These are phyloP conservation scores for Phaeosphaeriaceae sp. DNA, from an alignment of 2,329 filamentous ascomycete genomes.

Conservation along the genomic window DNA sequence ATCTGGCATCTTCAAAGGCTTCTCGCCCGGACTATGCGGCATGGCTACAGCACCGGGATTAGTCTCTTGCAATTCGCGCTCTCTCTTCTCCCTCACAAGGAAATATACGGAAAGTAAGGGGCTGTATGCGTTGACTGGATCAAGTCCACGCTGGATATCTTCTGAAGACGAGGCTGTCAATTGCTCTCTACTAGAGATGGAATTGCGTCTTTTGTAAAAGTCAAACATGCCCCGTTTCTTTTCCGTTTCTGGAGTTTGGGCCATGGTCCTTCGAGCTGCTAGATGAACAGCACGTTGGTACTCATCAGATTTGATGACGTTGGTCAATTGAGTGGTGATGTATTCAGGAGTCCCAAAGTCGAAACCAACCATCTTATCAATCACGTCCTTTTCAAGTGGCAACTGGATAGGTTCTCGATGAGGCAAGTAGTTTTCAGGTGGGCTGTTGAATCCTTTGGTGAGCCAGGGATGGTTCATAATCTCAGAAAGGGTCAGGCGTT, in stretches of 20 bases:
- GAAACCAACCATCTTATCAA: constrained; percentile 96
- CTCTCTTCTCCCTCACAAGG: constrained; percentile 91
- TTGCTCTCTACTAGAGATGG: constrained; percentile 85
- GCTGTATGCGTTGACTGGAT: constrained; percentile 91
- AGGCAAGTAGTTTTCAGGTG: constrained; percentile 89
- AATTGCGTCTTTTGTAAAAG: constrained; percentile 95
- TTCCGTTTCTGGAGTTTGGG: constrained; percentile 63
- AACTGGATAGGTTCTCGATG: constrained; percentile 82
- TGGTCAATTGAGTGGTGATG: constrained; percentile 81
- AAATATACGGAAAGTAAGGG: constrained; percentile 95
- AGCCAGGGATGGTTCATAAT: constrained; percentile 98
- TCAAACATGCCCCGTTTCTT: constrained; percentile 95
- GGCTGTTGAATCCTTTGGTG: constrained; percentile 83
- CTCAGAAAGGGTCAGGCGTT: constrained; percentile 84
- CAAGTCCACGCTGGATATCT: constrained; percentile 78
- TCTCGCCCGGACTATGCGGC: constrained; percentile 63
- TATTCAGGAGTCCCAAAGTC: constrained; percentile 90
- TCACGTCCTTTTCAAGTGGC: constrained; percentile 80
- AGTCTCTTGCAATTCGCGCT: constrained; percentile 70
- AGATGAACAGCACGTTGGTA: constrained; percentile 85
- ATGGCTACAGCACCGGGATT: constrained; percentile 66
- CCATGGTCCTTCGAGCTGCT: constrained; percentile 68
- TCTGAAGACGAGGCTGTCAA: constrained; percentile 84
- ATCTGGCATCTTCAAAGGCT: constrained; percentile 70
- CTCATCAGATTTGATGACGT: constrained; percentile 89